Base-by-base conservation (phyloP, 345 rosid genomes). In the Eucalyptus tenuipes region DNA sequence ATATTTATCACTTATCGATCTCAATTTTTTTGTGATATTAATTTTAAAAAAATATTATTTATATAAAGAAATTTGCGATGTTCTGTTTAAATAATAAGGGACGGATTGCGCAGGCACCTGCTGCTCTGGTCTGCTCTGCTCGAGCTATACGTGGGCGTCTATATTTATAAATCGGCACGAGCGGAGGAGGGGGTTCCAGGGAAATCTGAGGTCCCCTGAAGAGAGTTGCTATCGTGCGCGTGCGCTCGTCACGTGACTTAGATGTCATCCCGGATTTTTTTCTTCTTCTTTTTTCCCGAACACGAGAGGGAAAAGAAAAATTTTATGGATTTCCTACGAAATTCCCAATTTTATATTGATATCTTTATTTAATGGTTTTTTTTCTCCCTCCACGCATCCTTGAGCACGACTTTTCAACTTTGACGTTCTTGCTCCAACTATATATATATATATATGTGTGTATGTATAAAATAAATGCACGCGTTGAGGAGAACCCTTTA, bases 21-120 rank as follows among this genome's bases (percentile, higher is more conserved):
- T 52, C 0, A 52, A 52, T 7, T 18, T 7, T 18, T 52, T 7
- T 7, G 9, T 52, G 0, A 18, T 18, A 7, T 52, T 52, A 7
- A 24, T n/a, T 64, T 4, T 0, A 4, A 64, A 66, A 55, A 24
- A 2, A 25, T 7, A 15, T 0, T 52, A 18, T 18, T 18, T 18
- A 52, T 18, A 3, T 18, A 52, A 18, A 52, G 0, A 52, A 52
- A 66, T 1, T 9, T 9, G 61, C 29, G 61, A 66, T 15, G n/a
- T 66, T 8, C 2, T 14, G 18, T 7, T 16, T 55, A 55, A 66
- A 66, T 15, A 7, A 7, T 15, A 7, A 7, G 33, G 71, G 22
- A n/a, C 40, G 40, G 9, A 66, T 2, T 15, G 79, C 61, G 29
- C 61, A 10, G 61, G 29, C 61, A 24, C 29, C 29, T 55, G 29